These are phyloP conservation scores for Puya raimondii DNA, from an alignment of 176 grass and related monocot genomes.

Conservation along the genomic window DNA sequence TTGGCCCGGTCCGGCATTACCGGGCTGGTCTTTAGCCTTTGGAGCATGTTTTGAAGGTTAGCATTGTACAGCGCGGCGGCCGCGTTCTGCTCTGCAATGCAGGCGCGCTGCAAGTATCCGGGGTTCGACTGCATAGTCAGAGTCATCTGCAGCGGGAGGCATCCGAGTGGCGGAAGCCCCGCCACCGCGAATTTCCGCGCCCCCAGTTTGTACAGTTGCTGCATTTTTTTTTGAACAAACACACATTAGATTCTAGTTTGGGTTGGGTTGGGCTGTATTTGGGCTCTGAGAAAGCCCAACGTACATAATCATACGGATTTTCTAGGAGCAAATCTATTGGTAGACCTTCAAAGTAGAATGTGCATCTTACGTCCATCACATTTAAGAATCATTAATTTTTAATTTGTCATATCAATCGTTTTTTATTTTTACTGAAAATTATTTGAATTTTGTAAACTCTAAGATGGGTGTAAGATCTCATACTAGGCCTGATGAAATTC, in stretches of 20 bases:
- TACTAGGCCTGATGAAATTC: too few species aligned
- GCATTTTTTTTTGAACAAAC: background rate
- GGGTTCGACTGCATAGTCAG: background rate
- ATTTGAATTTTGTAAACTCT: background rate
- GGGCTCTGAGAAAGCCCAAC: background rate
- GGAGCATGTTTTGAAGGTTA: conserved; percentile 20
- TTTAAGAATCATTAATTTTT: background rate
- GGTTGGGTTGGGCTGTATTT: background rate
- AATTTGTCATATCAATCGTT: background rate
- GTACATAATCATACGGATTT: too few species aligned
- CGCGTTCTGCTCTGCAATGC: conserved; percentile 22
- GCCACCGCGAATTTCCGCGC: conserved; percentile 35
- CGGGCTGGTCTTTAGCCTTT: conserved; percentile 10
- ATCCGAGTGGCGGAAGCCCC: conserved; percentile 44
- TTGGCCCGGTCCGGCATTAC: background rate
- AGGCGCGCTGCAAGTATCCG: background rate
- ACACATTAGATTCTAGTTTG: background rate
- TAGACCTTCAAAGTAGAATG: too few species aligned
- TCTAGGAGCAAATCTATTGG: too few species aligned
- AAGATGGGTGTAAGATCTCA: background rate
- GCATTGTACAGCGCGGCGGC: conserved; percentile 30
- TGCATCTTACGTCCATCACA: background rate
- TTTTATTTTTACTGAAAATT: background rate
- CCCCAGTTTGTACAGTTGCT: conserved; percentile 37
- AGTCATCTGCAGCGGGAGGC: conserved; percentile 38